Conservation (phyloP, 2,329 filamentous ascomycete genomes). For the Paecilomyces niveus region DNA sequence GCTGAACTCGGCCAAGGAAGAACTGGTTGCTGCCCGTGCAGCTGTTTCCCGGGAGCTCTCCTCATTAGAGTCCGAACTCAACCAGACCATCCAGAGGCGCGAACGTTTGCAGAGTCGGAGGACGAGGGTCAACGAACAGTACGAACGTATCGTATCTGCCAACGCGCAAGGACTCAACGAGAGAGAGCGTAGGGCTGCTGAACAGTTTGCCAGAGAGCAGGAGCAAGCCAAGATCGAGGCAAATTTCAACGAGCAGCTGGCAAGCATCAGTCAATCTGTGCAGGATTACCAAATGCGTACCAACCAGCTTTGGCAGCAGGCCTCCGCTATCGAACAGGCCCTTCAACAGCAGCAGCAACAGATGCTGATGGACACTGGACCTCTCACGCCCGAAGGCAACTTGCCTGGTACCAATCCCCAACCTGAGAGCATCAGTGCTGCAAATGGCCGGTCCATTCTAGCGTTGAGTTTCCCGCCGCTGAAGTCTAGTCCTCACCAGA, state of each 20-base stretch:
- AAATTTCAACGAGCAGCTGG: constrained; percentile 36
- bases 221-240: constrained; percentile 39
- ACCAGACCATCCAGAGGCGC: constrained; percentile 46
- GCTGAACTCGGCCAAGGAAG: constrained; percentile 44
- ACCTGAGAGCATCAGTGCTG: constrained; percentile 22
- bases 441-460: constrained; percentile 24
- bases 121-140: constrained; percentile 54
- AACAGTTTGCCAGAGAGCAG: constrained; percentile 39
- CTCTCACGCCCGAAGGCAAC: constrained; percentile 53
- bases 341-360: constrained; percentile 41
- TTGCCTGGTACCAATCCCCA: constrained; percentile 46
- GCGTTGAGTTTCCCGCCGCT: constrained; percentile 28
- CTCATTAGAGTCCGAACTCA: constrained; percentile 48
- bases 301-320: constrained; percentile 38
- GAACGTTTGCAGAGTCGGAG: constrained; percentile 54
- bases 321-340: constrained; percentile 34
- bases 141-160: constrained; percentile 52
- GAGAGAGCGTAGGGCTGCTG: constrained; percentile 43
- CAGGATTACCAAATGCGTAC: constrained; percentile 38
- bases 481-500: constrained; percentile 29
- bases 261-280: constrained; percentile 33
- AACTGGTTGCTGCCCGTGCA: constrained; percentile 44
- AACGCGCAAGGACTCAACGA: constrained; percentile 52
- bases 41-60: constrained; percentile 47
- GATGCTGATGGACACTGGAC: constrained; percentile 36